phyloP scores from a whole-genome alignment of 2,329 filamentous ascomycete species.

The Neurospora sp. region DNA sequence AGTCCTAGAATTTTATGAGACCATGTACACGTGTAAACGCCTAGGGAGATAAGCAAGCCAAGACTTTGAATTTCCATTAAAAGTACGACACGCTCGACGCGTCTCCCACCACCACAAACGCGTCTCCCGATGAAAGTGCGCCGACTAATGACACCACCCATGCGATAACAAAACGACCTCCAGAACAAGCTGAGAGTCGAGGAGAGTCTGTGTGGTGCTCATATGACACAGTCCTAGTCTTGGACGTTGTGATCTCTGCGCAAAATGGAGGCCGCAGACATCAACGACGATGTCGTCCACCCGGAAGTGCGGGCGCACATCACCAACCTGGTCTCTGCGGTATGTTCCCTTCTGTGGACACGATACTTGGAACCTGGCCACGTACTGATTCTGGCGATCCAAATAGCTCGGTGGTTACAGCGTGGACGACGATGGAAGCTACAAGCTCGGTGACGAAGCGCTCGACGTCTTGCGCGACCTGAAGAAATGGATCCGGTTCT shows the following conservation, averaged over 20 bases:
- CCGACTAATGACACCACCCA: not conserved
- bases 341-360: slow-evolving; percentile 35
- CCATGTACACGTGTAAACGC: no score
- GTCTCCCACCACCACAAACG: slow-evolving; percentile 2
- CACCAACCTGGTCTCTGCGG: slow-evolving; percentile 86
- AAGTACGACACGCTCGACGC: not conserved
- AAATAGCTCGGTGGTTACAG: slow-evolving; percentile 73
- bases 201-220: not conserved
- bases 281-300: slow-evolving; percentile 58
- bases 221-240: not conserved
- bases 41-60: not conserved
- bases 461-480: slow-evolving; percentile 86
- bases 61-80: not conserved
- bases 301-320: slow-evolving; percentile 89
- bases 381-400: slow-evolving; percentile 11
- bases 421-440: slow-evolving; percentile 67
- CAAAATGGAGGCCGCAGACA: slow-evolving; percentile 46
- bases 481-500: slow-evolving; percentile 88
- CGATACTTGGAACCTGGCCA: slow-evolving; percentile 1
- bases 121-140: slow-evolving; percentile 4
- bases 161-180: not conserved
- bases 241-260: slow-evolving; percentile 1
- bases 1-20: not conserved
- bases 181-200: not conserved
- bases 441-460: slow-evolving; percentile 87